Evolutionary conservation across 768 basidiomycete genomes (phyloP), one percentile per base, ranked within the genome.

Genomic region (Kwoniella mangroviensis): DNA sequence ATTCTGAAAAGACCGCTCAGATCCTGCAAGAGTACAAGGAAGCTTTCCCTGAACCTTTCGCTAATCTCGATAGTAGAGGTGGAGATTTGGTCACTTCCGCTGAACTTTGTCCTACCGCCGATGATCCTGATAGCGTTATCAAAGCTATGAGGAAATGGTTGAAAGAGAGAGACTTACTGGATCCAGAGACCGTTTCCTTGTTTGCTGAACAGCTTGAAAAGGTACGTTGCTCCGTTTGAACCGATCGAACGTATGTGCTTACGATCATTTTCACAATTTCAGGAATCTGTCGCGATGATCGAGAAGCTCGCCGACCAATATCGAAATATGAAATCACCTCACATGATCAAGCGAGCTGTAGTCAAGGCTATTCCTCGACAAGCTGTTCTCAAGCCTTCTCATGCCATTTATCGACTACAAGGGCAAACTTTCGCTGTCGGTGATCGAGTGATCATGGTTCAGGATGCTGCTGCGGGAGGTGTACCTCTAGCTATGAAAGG

Each of bases 381-480:
- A 78, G 94, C 93, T 6, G 90, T 98, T 5, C 87, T 98, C 70
- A 98, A 98, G 80, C 97, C 97, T 10, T 85, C 90, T 1, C 94
- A 98, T 84, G 90, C 94, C 1, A 86, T 90, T 6, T 94, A 93
- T 79, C 90, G 94, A 24, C 86, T 98, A 9, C 93, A 94, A 79
- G 91, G 92, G 65, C 97, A 98, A 82, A 85, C 84, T 13, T 99
- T 98, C 79, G 85, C 86, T 0, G 86, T 98, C 6, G 96, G 96
- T 13, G 96, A 99, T 83, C 88, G 97, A 12, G 95, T 98, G 45
- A 91, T 91, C 19, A 97, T 96, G 92, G 94, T 98, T 1, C 91
- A 92, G 75, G 97, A 98, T 79, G 90, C 94, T 0, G 83, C 82
- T 28, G 81, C 81, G 1, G 95, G 95, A 34, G 89, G 91, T 42